These are phyloP conservation scores for Candida vaughaniae DNA, from an alignment of 805 yeast species.

Conservation along the genomic window DNA sequence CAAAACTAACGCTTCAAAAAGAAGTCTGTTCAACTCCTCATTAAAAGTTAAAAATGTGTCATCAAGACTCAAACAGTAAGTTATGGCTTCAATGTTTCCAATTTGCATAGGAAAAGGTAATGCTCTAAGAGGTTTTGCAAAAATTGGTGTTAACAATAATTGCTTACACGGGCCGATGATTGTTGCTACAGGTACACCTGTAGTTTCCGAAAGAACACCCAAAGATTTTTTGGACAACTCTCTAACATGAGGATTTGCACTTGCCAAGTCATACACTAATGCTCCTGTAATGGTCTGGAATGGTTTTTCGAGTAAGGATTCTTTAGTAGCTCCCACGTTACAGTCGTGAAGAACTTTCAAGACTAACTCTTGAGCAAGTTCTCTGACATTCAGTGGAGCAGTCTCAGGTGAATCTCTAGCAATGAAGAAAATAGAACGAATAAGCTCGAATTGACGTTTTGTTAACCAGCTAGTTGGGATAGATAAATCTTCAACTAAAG, in stretches of 20 bases:
- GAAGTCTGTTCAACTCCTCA: constrained; percentile 81
- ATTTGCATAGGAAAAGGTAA: constrained; percentile 98
- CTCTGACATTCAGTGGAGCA: constrained; percentile 77
- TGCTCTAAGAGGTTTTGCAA: constrained; percentile 95
- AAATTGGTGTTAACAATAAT: constrained; percentile 84
- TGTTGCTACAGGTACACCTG: constrained; percentile 66
- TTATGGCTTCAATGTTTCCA: constrained; percentile 96
- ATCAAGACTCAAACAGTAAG: constrained; percentile 81
- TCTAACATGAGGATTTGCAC: constrained; percentile 80
- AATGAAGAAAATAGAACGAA: constrained; percentile 85
- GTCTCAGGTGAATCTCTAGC: constrained; percentile 86
- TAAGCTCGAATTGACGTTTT: constrained; percentile 77
- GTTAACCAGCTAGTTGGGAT: constrained; percentile 74
- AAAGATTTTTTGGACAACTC: constrained; percentile 76
- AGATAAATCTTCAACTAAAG: constrained; percentile 64
- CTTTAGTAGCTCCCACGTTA: constrained; percentile 57
- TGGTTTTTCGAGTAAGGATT: constrained; percentile 64
- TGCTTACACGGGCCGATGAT: constrained; percentile 82
- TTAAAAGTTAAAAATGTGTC: constrained; percentile 80
- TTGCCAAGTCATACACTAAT: constrained; percentile 87
- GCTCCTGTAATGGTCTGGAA: constrained; percentile 84
- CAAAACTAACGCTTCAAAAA: constrained; percentile 87
- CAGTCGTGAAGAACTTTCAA: constrained; percentile 64
- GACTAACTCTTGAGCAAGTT: constrained; percentile 67
- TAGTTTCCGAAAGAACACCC: constrained; percentile 63